Evolutionary conservation across 164 flowering plant species (phyloP), one percentile per base, ranked within the genome.

Genomic region (Berberis vulgaris): DNA sequence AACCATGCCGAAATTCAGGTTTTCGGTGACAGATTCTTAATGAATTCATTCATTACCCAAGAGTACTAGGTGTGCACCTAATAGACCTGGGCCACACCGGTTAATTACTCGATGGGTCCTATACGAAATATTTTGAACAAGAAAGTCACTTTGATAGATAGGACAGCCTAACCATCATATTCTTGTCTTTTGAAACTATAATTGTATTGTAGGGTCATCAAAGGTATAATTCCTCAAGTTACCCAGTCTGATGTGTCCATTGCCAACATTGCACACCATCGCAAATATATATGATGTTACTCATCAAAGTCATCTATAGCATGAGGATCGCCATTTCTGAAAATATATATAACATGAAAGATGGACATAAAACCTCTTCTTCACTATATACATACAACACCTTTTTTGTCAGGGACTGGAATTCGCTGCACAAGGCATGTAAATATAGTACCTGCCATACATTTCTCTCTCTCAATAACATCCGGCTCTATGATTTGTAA

Each of bases 331-430:
- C 26, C 26, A 26, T 26, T 26, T 26, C 26, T 26, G 26, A 26
- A n/a, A 26, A 26, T 26, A 26, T 26, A 26, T 26, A 26, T 26
- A n/a, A 26, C n/a, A 47, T 4, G 4, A 58, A 57, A 12, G 52
- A 60, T 38, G 43, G 52, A 67, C 7, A 10, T 8, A 61, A 38
- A 26, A 26, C 26, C 65, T 61, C 53, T 67, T 61, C 69, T 52
- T 61, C 42, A 7, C 59, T 67, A 46, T 67, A 61, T 41, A 61
- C 65, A 66, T 54, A 11, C 44, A 10, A 60, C 59, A 53, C 41
- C 44, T 11, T 53, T 50, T 45, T 45, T 1, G 7, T 3, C 3
- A 7, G 6, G 57, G 39, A 9, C 10, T 46, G 54, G 49, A 45
- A 64, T 64, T 38, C 11, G 64, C 46, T 59, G 40, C 46, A 59